Evolutionary conservation across 306 rosid species (phyloP).

Genomic region (Dryas drummondii): DNA sequence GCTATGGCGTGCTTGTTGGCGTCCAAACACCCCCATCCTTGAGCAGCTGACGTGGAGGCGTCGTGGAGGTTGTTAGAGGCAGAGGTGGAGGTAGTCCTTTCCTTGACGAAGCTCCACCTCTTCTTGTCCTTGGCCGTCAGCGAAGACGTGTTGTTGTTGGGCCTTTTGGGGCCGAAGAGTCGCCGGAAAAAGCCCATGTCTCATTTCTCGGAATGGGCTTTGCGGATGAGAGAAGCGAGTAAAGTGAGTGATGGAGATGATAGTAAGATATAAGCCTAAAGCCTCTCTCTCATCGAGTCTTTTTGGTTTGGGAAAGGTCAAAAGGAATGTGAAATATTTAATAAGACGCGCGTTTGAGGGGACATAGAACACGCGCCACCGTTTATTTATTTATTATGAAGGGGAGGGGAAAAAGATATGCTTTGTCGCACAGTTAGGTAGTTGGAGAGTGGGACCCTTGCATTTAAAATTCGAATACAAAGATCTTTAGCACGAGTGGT

Average conservation of each 20-base stretch:
- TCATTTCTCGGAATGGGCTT: conserved; percentile 26
- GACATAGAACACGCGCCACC: not conserved
- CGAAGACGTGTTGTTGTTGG: conserved; percentile 15
- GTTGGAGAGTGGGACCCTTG: no score
- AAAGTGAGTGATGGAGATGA: not conserved
- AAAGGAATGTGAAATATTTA: not conserved
- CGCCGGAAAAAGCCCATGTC: conserved; percentile 87
- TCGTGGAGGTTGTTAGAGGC: conserved; percentile 11
- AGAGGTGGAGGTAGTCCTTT: not conserved
- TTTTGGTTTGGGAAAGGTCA: not conserved
- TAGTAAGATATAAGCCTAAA: not conserved
- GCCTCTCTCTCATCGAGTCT: not conserved
- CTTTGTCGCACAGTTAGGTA: no score
- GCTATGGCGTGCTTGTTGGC: conserved; percentile 85
- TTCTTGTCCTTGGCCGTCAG: conserved; percentile 32
- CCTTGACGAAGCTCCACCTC: not conserved
- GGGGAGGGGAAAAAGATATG: no score
- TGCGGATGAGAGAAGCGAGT: no score
- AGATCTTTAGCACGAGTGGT: no score
- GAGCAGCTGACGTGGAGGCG: conserved; percentile 19
- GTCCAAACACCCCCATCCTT: conserved; percentile 39
- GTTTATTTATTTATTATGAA: not conserved
- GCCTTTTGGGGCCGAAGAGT: conserved; percentile 59
- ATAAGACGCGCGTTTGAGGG: not conserved
- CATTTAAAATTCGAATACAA: no score